Evolutionary conservation across 306 rosid genomes (phyloP), one percentile per base, ranked within the genome.

Genomic region (Mucuna pruriens): DNA sequence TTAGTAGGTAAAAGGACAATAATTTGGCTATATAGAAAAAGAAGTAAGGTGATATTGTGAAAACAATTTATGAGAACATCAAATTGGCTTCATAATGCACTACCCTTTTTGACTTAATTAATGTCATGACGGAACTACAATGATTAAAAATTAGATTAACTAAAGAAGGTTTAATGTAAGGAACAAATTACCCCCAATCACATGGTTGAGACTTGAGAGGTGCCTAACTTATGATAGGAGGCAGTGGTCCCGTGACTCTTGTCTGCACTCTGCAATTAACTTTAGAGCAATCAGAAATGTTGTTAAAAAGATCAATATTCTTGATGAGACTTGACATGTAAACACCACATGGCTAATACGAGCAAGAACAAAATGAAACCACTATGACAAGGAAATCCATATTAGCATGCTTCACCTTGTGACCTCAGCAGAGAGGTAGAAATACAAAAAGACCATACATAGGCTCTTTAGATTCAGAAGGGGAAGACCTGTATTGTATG

Each of bases 191-290:
- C 91, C 89, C 11, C 85, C 88, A 65, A 91, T 80, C 54, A 91
- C 98, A 19, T 89, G 82, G 82, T 78, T 86, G 22, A 90, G 87
- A n/a, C n/a, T n/a, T n/a, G n/a, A 86, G 13, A 90, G 95, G 86
- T 20, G 78, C 86, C 11, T 31, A 62, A 6, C 86, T 85, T 87
- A 70, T 87, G 87, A 77, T 88, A 86, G 31, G 90, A 90, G 90
- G 88, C 36, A 84, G 88, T 1, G 96, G 91, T 74, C 92, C 94
- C 68, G 71, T 42, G 13, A 19, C 13, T 26, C 10, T 6, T 7
- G 80, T 74, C 88, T 86, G 85, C 45, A 71, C 52, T 71, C 89
- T 87, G 87, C 49, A 69, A 65, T 79, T 61, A 52, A 79, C 71
- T 31, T 23, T 48, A 16, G 26, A 76, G 29, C 74, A 25, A 45